Percentiles rank a stretch among this genome's conserved stretches.
Conservation (phyloP, 2,329 filamentous ascomycete species). For the Talaromyces sp. region DNA sequence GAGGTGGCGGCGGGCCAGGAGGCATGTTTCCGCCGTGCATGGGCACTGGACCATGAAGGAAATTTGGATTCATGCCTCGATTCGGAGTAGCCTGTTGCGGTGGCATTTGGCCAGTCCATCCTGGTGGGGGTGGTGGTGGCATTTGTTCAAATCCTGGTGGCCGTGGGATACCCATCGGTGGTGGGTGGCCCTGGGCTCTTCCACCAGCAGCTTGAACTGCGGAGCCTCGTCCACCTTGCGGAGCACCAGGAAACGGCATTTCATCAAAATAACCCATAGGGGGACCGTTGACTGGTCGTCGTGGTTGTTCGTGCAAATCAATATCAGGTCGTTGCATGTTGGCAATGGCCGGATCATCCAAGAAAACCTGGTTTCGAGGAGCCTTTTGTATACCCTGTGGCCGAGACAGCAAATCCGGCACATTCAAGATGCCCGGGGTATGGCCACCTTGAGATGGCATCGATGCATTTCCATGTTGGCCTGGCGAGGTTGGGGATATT, state of each 20-base stretch:
- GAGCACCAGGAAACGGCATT: constrained; percentile 16
- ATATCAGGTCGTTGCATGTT: constrained; percentile 34
- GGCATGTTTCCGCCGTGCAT: constrained; percentile 24
- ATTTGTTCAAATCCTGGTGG: constrained; percentile 41
- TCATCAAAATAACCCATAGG: constrained; percentile 38
- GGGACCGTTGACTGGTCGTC: constrained; percentile 31
- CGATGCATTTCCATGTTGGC: constrained; percentile 17
- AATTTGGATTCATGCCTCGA: constrained; percentile 33
- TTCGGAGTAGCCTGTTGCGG: constrained; percentile 30
- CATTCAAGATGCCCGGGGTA: constrained; percentile 27
- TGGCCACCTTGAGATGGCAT: constrained; percentile 15
- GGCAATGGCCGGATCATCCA: constrained; percentile 40
- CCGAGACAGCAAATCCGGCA: constrained; percentile 30
- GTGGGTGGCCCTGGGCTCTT: constrained; percentile 11
- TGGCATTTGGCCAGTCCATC: constrained; percentile 31
- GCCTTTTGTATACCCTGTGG: constrained; percentile 27
- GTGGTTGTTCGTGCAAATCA: constrained; percentile 26
- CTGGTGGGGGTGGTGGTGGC: constrained; percentile 24
- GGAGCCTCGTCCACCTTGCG: constrained; percentile 19
- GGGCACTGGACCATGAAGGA: constrained; percentile 29
- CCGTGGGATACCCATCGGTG: constrained; percentile 34
- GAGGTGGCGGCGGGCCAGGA: constrained; percentile 2
- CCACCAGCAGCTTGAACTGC: constrained; percentile 1
- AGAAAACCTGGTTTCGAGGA: constrained; percentile 32
- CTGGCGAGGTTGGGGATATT: constrained; percentile 20